Conservation (phyloP, 768 basidiomycete genomes). For the Boletus reticuloceps region DNA sequence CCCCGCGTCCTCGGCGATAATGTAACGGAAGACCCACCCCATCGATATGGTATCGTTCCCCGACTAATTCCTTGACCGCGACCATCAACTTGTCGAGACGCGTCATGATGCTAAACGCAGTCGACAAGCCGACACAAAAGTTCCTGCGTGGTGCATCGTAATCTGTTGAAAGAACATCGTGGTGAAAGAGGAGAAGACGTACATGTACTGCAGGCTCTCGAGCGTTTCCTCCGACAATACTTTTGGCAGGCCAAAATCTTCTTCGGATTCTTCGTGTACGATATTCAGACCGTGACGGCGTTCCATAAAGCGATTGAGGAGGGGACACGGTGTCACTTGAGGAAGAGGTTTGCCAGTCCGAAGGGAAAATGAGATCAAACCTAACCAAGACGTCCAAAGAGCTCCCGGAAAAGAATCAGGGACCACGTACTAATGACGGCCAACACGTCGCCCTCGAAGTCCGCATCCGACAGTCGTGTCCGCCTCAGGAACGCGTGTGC, state of each 20-base stretch:
- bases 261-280: slow-evolving; percentile 69
- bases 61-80: slow-evolving; percentile 81
- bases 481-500: slow-evolving; percentile 69
- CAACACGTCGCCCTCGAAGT: slow-evolving; percentile 82
- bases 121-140: slow-evolving; percentile 73
- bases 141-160: slow-evolving; percentile 40
- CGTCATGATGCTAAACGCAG: slow-evolving; percentile 64
- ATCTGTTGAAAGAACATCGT: not conserved
- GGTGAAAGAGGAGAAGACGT: slow-evolving; percentile 27
- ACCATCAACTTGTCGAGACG: slow-evolving; percentile 77
- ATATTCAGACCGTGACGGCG: slow-evolving; percentile 61
- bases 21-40: slow-evolving; percentile 46
- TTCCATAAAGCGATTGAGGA: slow-evolving; percentile 45
- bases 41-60: slow-evolving; percentile 82
- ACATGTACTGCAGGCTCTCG: slow-evolving; percentile 78
- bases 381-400: slow-evolving; percentile 31
- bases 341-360: slow-evolving; percentile 74
- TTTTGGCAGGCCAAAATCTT: slow-evolving; percentile 71
- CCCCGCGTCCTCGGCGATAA: slow-evolving; percentile 19
- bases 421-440: slow-evolving; percentile 67
- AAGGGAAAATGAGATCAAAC: slow-evolving; percentile 74
- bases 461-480: slow-evolving; percentile 71
- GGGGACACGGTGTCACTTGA: slow-evolving; percentile 81
- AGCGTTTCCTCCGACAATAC: slow-evolving; percentile 71
- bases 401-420: not conserved